A percentile compares a stretch with the other conserved stretches of the same genome.
These are phyloP conservation scores for Mucor lusitanicus DNA, from an alignment of 371 early-diverging fungal species.

Conservation along the genomic window DNA sequence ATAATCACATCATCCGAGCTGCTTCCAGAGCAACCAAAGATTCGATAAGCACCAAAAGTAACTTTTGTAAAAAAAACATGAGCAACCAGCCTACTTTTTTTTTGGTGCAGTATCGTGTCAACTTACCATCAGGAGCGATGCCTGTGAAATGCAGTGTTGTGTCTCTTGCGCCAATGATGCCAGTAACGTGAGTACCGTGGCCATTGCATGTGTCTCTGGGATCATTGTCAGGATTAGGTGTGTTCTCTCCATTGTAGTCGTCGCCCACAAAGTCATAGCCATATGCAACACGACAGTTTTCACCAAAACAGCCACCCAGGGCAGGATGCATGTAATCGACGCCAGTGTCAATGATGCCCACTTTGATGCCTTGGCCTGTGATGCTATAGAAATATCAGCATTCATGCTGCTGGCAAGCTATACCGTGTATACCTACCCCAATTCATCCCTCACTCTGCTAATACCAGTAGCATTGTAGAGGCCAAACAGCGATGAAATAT, in stretches of 20 bases:
- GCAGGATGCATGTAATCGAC: conserved; percentile 72
- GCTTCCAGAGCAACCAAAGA: conserved; percentile 77
- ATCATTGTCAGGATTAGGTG: conserved; percentile 26
- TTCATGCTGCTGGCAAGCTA: not conserved
- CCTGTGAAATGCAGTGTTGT: conserved; percentile 44
- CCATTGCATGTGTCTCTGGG: conserved; percentile 35
- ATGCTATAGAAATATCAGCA: conserved; percentile 7
- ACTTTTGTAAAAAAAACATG: conserved; percentile 17
- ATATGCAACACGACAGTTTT: conserved; percentile 56
- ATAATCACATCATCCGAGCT: conserved; percentile 73
- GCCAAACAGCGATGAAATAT: conserved; percentile 23
- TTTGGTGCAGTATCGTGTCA: too few species aligned
- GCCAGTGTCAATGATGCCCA: conserved; percentile 50
- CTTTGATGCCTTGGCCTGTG: conserved; percentile 27
- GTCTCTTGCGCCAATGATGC: conserved; percentile 66
- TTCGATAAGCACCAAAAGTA: conserved; percentile 67
- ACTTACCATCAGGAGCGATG: conserved; percentile 61
- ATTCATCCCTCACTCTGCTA: conserved; percentile 23
- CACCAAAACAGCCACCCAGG: conserved; percentile 72
- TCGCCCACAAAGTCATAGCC: conserved; percentile 68
- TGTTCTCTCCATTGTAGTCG: conserved; percentile 28
- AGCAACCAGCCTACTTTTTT: too few species aligned
- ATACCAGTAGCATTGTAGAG: conserved; percentile 41
- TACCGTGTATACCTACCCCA: conserved; percentile 24
- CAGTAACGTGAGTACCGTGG: conserved; percentile 42